A percentile compares a stretch with the other conserved stretches of the same genome.
phyloP scores from a whole-genome alignment of 768 basidiomycete genomes.

The Heimioporus sp. region DNA sequence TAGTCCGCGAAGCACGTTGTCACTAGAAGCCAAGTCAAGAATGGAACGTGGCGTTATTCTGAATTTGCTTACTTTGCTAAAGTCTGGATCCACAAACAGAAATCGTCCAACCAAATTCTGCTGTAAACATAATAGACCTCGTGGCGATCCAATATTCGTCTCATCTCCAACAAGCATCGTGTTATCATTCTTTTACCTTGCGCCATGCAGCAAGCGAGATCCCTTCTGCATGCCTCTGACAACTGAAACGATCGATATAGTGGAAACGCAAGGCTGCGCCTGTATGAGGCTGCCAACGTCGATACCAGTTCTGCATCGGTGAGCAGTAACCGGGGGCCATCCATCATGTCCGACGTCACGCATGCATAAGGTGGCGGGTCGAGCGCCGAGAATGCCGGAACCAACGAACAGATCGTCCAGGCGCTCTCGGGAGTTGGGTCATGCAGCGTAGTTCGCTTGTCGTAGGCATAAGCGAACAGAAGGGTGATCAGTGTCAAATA shows the following conservation, averaged over 20 bases:
- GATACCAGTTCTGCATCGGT: conserved; percentile 46
- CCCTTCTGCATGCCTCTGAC: conserved; percentile 63
- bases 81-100: conserved; percentile 76
- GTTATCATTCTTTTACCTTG: conserved; percentile 61
- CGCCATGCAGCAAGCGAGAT: conserved; percentile 56
- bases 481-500: conserved; percentile 70
- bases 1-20: conserved; percentile 49
- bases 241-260: conserved; percentile 77
- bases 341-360: conserved; percentile 11
- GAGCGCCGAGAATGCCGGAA: conserved; percentile 79
- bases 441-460: conserved; percentile 69
- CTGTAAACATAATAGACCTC: conserved; percentile 88
- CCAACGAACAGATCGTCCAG: conserved; percentile 76
- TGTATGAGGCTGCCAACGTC: conserved; percentile 61
- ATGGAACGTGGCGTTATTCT: neutral
- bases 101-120: conserved; percentile 85
- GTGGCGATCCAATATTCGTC: conserved; percentile 72
- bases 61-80: conserved; percentile 56
- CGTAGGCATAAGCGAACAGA: conserved; percentile 81
- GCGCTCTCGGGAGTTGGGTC: conserved; percentile 88
- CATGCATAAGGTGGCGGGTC: conserved; percentile 58
- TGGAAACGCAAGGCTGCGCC: conserved; percentile 74
- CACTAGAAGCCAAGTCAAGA: conserved; percentile 40
- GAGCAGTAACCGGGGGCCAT: conserved; percentile 26
- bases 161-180: conserved; percentile 70